Evolutionary conservation across 768 basidiomycete genomes (phyloP).

Genomic region (Glaciozyma antarctica): DNA sequence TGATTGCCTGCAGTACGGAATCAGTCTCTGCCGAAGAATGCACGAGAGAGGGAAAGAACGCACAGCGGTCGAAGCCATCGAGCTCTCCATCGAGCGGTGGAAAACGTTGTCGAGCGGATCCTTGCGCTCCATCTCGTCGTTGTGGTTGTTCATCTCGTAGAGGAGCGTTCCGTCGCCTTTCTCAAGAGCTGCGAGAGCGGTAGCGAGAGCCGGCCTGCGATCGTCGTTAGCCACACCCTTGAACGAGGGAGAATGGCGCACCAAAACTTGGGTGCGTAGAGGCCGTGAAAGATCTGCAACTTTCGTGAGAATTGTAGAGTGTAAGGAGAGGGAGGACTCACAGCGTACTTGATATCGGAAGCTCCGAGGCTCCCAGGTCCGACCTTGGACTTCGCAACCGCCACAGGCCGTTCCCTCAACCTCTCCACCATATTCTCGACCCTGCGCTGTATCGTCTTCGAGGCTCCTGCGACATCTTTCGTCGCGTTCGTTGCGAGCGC

Average conservation of each 20-base stretch:
- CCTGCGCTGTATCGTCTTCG: not conserved
- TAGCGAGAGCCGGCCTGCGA: conserved; percentile 21
- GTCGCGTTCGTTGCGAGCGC: conserved; percentile 9
- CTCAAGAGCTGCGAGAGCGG: conserved; percentile 12
- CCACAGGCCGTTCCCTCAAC: conserved; percentile 10
- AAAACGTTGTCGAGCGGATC: conserved; percentile 16
- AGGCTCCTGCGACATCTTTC: not conserved
- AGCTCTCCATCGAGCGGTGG: conserved; percentile 7
- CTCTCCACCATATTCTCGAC: conserved; percentile 6
- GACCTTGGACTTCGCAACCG: conserved; percentile 11
- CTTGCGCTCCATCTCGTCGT: not conserved
- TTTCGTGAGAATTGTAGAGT: not conserved
- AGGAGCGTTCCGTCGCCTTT: conserved; percentile 8
- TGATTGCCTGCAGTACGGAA: conserved; percentile 10
- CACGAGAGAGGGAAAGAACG: not conserved
- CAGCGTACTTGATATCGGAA: conserved; percentile 16
- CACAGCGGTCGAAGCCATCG: conserved; percentile 1
- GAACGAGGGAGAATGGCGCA: not conserved
- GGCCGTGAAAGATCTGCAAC: conserved; percentile 13
- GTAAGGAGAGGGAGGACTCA: not conserved
- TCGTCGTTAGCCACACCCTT: not conserved
- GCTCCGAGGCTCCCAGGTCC: conserved; percentile 19
- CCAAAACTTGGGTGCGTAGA: conserved; percentile 13
- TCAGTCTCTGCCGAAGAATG: not conserved
- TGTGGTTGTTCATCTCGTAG: conserved; percentile 6